phyloP scores from a whole-genome alignment of 192 early-diverging fungal species.

The Mortierella hygrophila region DNA sequence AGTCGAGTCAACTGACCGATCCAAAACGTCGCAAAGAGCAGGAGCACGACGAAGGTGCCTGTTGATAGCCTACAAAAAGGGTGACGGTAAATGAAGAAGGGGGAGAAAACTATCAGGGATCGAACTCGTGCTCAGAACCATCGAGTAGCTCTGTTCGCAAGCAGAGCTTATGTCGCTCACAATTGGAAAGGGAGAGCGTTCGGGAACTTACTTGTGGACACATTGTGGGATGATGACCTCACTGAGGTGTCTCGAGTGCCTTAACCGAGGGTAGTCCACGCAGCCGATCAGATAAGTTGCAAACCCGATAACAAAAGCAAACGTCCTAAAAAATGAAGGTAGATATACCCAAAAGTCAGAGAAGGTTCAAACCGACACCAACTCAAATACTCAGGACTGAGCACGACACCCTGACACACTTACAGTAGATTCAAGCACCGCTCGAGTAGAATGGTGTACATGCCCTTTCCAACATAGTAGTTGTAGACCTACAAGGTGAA shows the following conservation, averaged over 20 bases:
- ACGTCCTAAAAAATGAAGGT: slow-evolving; percentile 63
- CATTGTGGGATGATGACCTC: slow-evolving; percentile 88
- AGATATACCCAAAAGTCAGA: too few species aligned
- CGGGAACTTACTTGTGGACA: slow-evolving; percentile 64
- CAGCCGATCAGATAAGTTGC: slow-evolving; percentile 92
- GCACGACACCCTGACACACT: slow-evolving; percentile 44
- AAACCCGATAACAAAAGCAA: slow-evolving; percentile 91
- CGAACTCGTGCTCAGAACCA: neutral
- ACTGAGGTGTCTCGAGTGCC: slow-evolving; percentile 72
- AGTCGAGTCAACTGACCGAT: slow-evolving; percentile 77
- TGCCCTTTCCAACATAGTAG: slow-evolving; percentile 93
- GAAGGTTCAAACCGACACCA: neutral
- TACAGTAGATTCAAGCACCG: slow-evolving; percentile 84
- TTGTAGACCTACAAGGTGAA: slow-evolving; percentile 71
- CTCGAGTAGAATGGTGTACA: slow-evolving; percentile 84
- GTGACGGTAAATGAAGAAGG: neutral
- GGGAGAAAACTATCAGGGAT: neutral
- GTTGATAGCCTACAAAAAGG: slow-evolving; percentile 65
- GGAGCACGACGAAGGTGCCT: slow-evolving; percentile 67
- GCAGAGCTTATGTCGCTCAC: neutral
- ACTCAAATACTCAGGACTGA: slow-evolving; percentile 3
- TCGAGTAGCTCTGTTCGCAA: neutral
- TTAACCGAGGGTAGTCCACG: slow-evolving; percentile 89
- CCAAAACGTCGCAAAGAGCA: slow-evolving; percentile 83
- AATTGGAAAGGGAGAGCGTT: neutral